Evolutionary conservation across 2,329 filamentous ascomycete genomes (phyloP).

Genomic region (Colletotrichum tanaceti): DNA sequence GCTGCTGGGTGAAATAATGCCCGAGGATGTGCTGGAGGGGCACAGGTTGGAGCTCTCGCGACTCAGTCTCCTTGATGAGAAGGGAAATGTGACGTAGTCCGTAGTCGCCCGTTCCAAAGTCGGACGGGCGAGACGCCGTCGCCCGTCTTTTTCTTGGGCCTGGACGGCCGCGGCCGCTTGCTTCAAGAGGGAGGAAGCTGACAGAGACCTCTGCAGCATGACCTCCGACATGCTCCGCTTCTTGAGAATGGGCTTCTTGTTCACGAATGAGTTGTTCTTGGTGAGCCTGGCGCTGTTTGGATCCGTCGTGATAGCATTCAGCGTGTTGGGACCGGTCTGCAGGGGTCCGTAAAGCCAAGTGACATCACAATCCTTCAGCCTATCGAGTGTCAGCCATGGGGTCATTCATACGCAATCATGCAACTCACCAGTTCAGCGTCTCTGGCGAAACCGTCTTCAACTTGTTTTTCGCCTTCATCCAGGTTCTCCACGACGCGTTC

Average conservation of each 20-base stretch:
- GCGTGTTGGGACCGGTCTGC: conserved; percentile 74
- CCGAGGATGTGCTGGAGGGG: conserved; percentile 77
- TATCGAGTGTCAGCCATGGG: conserved; percentile 52
- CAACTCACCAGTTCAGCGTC: conserved; percentile 87
- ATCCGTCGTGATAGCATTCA: conserved; percentile 59
- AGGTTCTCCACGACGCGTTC: conserved; percentile 97
- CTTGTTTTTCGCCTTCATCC: conserved; percentile 92
- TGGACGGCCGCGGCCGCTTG: conserved; percentile 89
- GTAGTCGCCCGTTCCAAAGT: conserved; percentile 72
- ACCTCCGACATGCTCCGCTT: conserved; percentile 96
- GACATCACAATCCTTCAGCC: conserved; percentile 96
- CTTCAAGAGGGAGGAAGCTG: conserved; percentile 87
- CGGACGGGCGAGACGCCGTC: conserved; percentile 62
- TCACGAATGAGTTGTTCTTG: conserved; percentile 72
- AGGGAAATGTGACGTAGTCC: conserved; percentile 75
- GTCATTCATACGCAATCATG: not conserved
- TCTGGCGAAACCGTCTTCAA: conserved; percentile 91
- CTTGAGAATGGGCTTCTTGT: conserved; percentile 92
- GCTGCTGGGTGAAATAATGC: conserved; percentile 69
- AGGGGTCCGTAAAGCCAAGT: conserved; percentile 97
- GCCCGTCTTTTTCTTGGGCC: conserved; percentile 75
- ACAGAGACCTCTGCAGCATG: conserved; percentile 90
- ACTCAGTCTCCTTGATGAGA: conserved; percentile 71
- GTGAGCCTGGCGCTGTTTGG: conserved; percentile 58
- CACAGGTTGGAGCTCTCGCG: conserved; percentile 73